A percentile compares a stretch with the other conserved stretches of the same genome.
Evolutionary conservation across 2,329 filamentous ascomycete genomes (phyloP).

Genomic region (Aspergillus quadricinctus): DNA sequence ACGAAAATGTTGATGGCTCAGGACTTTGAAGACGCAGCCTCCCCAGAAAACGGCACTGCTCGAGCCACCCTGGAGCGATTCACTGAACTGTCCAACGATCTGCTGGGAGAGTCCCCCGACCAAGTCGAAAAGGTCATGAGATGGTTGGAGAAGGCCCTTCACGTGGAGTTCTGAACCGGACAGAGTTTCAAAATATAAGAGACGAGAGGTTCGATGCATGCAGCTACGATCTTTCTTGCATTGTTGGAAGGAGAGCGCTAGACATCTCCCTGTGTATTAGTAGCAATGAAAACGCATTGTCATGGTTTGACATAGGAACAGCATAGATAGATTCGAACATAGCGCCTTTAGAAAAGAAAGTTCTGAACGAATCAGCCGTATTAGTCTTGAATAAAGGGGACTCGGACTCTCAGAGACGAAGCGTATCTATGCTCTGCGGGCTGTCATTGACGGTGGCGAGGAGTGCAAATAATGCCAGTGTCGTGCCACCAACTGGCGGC

Average conservation of each 20-base stretch:
- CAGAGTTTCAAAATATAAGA: neutral
- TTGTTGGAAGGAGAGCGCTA: neutral
- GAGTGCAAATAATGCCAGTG: neutral
- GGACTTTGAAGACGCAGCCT: constrained; percentile 10
- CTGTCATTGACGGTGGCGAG: neutral
- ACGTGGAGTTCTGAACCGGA: constrained; percentile 19
- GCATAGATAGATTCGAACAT: neutral
- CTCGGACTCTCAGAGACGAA: neutral
- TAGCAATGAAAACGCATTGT: neutral
- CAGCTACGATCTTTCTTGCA: neutral
- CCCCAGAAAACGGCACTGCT: constrained; percentile 6
- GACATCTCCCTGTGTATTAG: constrained; percentile 1
- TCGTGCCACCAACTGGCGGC: constrained; percentile 6
- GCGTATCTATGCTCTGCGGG: neutral
- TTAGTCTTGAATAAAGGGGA: neutral
- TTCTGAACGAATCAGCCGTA: neutral
- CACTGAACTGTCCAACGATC: constrained; percentile 45
- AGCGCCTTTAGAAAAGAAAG: neutral
- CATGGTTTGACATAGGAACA: neutral
- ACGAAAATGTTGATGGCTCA: constrained; percentile 25
- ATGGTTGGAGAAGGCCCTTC: constrained; percentile 34
- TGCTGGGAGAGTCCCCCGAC: constrained; percentile 39
- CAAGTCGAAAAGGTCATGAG: constrained; percentile 25
- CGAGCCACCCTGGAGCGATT: constrained; percentile 39
- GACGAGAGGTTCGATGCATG: neutral